Evolutionary conservation across 1,139 yeast genomes (phyloP), one percentile per base, ranked within the genome.

Genomic region (Zygosaccharomyces sapae): DNA sequence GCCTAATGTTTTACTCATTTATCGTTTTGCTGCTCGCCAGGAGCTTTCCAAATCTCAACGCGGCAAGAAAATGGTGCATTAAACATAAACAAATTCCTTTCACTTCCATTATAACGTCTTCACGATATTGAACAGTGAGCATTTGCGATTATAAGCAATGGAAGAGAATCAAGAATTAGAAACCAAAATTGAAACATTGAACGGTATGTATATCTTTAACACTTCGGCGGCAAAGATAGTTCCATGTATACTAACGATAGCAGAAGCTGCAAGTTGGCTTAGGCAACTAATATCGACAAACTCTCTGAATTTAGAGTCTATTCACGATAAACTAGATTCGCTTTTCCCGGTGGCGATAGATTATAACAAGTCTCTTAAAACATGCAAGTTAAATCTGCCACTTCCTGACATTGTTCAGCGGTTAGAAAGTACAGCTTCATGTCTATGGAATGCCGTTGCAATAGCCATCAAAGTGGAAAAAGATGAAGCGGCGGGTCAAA

Each of bases 371-470:
- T 49, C 57, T 3, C 54, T 59, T 13, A 51, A 57, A 43, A 36
- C 50, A 2, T 44, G 46, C 12, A 45, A 50, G 5, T 45, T 55
- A 3, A 25, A 5, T 8, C 22, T 41, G 5, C 33, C 56, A 16
- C 45, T 46, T 7, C 55, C 56, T 5, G 60, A 53, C 2, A 12
- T 48, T 1, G 13, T 48, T 16, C 33, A 54, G 12, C 49, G 53
- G 12, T 43, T 61, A 12, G 63, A 59, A 37, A 55, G 56, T 42
- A 49, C 56, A 5, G 53, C 58, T 1, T 51, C 60, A 9, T 50
- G 46, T 20, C 45, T 61, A 6, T 61, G 65, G 65, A 61, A 59
- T 47, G 42, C 59, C 7, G 30, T 56, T 7, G 40, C 54, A 1
- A 43, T 61, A 4, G 43, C 53, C 9, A 22, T 49, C 22, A 58